Conservation (phyloP, 768 basidiomycete species). For the Leccinum rimulosum region DNA sequence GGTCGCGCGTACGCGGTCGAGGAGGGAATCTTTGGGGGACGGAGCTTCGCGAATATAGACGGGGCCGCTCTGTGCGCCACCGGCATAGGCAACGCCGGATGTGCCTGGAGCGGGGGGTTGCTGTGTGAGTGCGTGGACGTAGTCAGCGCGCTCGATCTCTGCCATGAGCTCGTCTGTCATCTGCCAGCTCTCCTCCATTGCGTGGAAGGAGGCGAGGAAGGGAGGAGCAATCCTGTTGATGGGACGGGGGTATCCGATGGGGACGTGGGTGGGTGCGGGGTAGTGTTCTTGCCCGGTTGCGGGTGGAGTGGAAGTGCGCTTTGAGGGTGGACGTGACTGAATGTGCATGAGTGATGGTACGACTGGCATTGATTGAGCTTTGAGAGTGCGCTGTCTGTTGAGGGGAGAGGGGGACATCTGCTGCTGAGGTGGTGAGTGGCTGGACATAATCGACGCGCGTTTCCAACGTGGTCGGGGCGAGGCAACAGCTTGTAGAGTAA, state of each 20-base stretch:
- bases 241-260: conserved; percentile 61
- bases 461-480: conserved; percentile 56
- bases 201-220: conserved; percentile 55
- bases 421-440: conserved; percentile 38
- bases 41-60: conserved; percentile 36
- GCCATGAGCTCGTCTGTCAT: conserved; percentile 70
- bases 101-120: conserved; percentile 36
- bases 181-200: conserved; percentile 57
- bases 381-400: conserved; percentile 51
- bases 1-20: conserved; percentile 52
- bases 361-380: conserved; percentile 61
- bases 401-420: conserved; percentile 37
- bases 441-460: conserved; percentile 60
- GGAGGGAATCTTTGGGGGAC: conserved; percentile 47
- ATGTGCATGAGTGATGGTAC: conserved; percentile 57
- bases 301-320: conserved; percentile 33
- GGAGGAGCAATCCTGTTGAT: conserved; percentile 54
- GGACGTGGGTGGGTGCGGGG: conserved; percentile 19
- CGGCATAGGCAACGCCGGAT: conserved; percentile 46
- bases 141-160: conserved; percentile 70
- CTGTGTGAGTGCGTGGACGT: conserved; percentile 54
- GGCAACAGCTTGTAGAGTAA: too few species aligned
- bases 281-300: not conserved
- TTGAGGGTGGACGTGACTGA: conserved; percentile 39
- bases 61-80: conserved; percentile 41